Conservation (phyloP, 2,329 filamentous ascomycete species). For the Rosellinia necatrix region DNA sequence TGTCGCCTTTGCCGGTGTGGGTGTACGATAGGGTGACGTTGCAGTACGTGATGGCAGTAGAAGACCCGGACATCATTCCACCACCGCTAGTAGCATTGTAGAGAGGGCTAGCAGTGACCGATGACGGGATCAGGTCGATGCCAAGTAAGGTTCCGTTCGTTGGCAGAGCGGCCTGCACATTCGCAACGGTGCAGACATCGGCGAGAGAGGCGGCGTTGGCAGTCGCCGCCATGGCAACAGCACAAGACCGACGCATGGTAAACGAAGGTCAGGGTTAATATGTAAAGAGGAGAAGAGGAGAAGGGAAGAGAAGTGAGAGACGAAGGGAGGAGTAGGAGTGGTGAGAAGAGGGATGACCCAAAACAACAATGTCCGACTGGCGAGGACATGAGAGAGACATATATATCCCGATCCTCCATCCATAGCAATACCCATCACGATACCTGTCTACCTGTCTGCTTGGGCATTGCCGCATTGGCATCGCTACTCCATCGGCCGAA, state of each 20-base stretch:
- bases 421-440: background rate
- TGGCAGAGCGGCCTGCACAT: conserved; percentile 49
- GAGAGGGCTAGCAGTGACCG: conserved; percentile 46
- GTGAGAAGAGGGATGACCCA: background rate
- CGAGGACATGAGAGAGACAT: background rate
- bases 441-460: background rate
- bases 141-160: conserved; percentile 48
- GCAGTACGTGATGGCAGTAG: conserved; percentile 40
- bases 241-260: conserved; percentile 1
- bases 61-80: conserved; percentile 35
- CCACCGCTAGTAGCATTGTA: conserved; percentile 40
- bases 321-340: background rate
- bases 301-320: background rate
- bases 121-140: conserved; percentile 47
- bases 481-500: background rate
- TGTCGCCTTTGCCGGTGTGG: conserved; percentile 40
- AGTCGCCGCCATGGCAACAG: background rate
- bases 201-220: conserved; percentile 43
- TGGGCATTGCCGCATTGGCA: background rate
- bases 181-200: conserved; percentile 48
- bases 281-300: background rate
- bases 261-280: background rate
- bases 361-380: background rate
- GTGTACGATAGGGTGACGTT: conserved; percentile 45
- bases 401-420: background rate